A percentile compares a stretch with the other conserved stretches of the same genome.
phyloP scores from a whole-genome alignment of 768 basidiomycete genomes.

The Suillus placidus region DNA sequence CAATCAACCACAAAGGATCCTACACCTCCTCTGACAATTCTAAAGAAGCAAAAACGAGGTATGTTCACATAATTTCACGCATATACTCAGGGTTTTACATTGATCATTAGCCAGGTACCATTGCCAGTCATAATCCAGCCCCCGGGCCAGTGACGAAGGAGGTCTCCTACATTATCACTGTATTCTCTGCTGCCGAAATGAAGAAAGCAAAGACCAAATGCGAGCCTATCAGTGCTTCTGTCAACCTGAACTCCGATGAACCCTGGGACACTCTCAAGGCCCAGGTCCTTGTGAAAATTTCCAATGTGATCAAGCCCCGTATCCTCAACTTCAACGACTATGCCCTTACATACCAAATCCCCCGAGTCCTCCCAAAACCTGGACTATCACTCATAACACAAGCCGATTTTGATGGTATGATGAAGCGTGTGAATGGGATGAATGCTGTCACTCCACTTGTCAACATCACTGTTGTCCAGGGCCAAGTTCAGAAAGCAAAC shows the following conservation, averaged over 20 bases:
- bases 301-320: not conserved
- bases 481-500: not conserved
- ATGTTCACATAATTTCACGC: not conserved
- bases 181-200: not conserved
- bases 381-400: not conserved
- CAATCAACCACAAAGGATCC: not conserved
- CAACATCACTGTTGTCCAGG: not conserved
- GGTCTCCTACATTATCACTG: not conserved
- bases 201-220: not conserved
- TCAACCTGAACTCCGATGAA: not conserved
- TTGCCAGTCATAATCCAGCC: not conserved
- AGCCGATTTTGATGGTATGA: not conserved
- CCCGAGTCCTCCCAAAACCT: constrained; percentile 1
- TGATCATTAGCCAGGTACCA: not conserved
- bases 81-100: not conserved
- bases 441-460: not conserved
- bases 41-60: not conserved
- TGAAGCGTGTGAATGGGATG: not conserved
- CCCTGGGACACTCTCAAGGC: constrained; percentile 11
- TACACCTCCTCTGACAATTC: constrained; percentile 1
- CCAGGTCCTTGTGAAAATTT: constrained; percentile 8
- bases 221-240: not conserved
- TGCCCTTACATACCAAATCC: not conserved
- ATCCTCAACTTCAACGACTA: not conserved
- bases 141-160: not conserved